phyloP scores from a whole-genome alignment of 108 stramenopile genomes.

The Pseudonitzschia pungens region DNA sequence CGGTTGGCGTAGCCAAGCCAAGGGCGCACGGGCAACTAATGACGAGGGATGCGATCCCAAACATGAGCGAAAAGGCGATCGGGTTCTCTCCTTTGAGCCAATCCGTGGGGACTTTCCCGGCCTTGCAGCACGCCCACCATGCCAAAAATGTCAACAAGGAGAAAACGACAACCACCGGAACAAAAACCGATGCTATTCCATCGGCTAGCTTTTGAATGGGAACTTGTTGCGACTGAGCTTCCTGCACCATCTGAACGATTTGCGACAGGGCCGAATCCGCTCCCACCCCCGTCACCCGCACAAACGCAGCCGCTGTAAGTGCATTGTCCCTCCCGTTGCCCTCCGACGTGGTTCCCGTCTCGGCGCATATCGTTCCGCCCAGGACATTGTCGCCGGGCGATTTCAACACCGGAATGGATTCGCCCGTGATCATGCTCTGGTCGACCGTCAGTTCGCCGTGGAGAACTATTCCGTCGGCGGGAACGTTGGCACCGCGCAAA shows the following conservation, averaged over 20 bases:
- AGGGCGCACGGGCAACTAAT: slow-evolving; percentile 97
- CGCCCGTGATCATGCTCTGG: slow-evolving; percentile 93
- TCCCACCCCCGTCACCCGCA: slow-evolving; percentile 82
- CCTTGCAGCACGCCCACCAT: slow-evolving; percentile 57
- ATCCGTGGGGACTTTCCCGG: slow-evolving; percentile 30
- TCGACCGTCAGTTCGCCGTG: slow-evolving; percentile 81
- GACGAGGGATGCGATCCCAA: slow-evolving; percentile 88
- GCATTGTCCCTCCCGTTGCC: slow-evolving; percentile 3
- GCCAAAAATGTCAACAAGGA: slow-evolving; percentile 68
- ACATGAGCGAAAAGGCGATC: slow-evolving; percentile 45
- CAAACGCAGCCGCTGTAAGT: slow-evolving; percentile 36
- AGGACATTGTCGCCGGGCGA: slow-evolving; percentile 52
- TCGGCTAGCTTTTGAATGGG: slow-evolving; percentile 94
- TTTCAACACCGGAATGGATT: slow-evolving; percentile 87
- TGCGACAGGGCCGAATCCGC: slow-evolving; percentile 68
- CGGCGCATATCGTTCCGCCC: slow-evolving; percentile 67
- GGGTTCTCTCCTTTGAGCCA: slow-evolving; percentile 46
- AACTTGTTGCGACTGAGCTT: slow-evolving; percentile 91
- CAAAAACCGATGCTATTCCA: slow-evolving; percentile 89
- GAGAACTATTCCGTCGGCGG: slow-evolving; percentile 78
- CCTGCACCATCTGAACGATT: slow-evolving; percentile 89
- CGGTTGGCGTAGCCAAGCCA: slow-evolving; percentile 97
- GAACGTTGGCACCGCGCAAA: slow-evolving; percentile 71
- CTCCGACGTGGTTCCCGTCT: slow-evolving; percentile 37
- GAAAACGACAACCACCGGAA: slow-evolving; percentile 75